Conservation (phyloP, 257 asterid species). For the Coffea canephora region DNA sequence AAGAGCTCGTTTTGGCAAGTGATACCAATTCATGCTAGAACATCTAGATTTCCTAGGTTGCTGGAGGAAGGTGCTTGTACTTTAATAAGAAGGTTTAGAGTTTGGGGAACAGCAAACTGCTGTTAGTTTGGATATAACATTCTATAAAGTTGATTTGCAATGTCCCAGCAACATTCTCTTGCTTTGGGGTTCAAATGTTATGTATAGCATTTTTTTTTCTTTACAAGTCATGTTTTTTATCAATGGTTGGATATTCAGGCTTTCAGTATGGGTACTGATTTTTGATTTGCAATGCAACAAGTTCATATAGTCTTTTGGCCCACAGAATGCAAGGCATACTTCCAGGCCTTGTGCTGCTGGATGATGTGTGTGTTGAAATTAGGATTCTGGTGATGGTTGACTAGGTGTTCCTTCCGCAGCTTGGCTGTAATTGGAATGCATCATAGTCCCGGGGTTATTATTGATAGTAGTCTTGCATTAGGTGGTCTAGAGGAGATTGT, state of each 20-base stretch:
- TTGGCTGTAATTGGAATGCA: background rate
- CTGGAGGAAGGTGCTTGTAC: background rate
- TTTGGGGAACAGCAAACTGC: background rate
- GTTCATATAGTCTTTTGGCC: background rate
- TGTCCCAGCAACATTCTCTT: background rate
- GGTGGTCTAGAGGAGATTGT: too few relatives aligned
- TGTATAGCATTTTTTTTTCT: constrained; percentile 1
- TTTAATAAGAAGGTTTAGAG: background rate
- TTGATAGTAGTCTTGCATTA: background rate
- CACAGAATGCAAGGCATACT: background rate
- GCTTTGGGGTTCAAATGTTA: background rate
- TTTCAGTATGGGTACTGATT: background rate
- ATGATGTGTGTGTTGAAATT: background rate
- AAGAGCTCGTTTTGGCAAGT: constrained; percentile 51
- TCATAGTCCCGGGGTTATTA: background rate
- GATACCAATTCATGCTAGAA: constrained; percentile 12
- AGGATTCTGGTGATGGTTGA: background rate
- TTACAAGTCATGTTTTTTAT: background rate
- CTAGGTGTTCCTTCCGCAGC: background rate
- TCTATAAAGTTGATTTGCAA: background rate
- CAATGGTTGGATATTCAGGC: background rate
- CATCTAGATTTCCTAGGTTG: background rate
- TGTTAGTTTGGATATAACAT: background rate
- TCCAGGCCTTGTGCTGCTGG: background rate
- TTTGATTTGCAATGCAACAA: background rate